Evolutionary conservation across 306 rosid species (phyloP), one percentile per base, ranked within the genome.

Genomic region (Ormosia semicastrata): DNA sequence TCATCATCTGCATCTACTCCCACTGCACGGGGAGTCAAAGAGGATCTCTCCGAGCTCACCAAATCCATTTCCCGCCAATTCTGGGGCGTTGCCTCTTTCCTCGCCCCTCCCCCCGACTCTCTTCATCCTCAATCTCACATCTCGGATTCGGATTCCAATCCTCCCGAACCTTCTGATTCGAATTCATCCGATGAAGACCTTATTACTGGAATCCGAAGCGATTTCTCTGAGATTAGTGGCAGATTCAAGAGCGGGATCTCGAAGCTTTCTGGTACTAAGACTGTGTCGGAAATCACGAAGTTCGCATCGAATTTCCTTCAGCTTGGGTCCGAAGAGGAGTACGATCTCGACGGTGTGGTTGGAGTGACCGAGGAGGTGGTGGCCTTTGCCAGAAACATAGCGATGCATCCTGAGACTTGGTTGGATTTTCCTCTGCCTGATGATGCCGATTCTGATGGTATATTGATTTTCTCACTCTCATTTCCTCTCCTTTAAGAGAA

Each of bases 1-100:
- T 73, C 89, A 6, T 66, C 87, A 18, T 50, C 87, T 12, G 13
- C 89, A 57, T 85, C 91, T 8, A 80, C 87, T 36, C 86, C 93
- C 40, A 69, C 92, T n/a, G 79, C 86, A 7, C 84, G 91, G 1
- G 97, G 97, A 77, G 94, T 94, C 90, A 91, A 92, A 83, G 97
- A 91, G 7, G 98, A 94, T 71, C 73, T 94, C 85, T 89, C 97
- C 36, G 94, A 94, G 84, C 82, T 94, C 77, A 89, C 89, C 66
- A 85, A 94, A 84, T 83, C 93, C 77, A 69, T 94, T 2, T 79
- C 91, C 32, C 94, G 97, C 49, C 94, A 94, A 65, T 82, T 94
- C 37, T 92, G 95, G 98, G 98, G 97, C 76, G 97, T 94, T 39
- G 97, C 98, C 53, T 90, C 98, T 8, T 94, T 94, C 79, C 97